Evolutionary conservation across 805 yeast species (phyloP).

Genomic region (Ogataea naganishii): DNA sequence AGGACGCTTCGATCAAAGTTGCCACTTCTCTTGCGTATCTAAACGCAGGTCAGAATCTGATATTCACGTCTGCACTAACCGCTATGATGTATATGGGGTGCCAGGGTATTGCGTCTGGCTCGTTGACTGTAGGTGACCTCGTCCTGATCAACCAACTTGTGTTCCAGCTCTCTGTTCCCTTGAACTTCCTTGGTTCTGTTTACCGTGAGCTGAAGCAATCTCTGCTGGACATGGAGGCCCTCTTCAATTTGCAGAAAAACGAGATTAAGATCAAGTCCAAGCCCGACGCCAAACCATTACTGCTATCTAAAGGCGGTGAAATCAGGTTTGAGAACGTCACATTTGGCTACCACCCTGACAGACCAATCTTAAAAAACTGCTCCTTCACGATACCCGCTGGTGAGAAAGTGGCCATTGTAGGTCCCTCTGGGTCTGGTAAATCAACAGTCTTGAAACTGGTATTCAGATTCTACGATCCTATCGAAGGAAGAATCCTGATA

Average conservation of each 20-base stretch:
- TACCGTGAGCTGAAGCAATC: slow-evolving; percentile 93
- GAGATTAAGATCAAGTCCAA: slow-evolving; percentile 56
- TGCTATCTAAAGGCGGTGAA: slow-evolving; percentile 56
- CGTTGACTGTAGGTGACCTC: slow-evolving; percentile 86
- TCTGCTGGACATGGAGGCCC: slow-evolving; percentile 88
- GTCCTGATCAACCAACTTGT: slow-evolving; percentile 93
- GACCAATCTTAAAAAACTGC: slow-evolving; percentile 78
- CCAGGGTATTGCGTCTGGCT: slow-evolving; percentile 78
- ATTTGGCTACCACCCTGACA: slow-evolving; percentile 83
- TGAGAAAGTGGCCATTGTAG: slow-evolving; percentile 85
- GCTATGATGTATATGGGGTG: slow-evolving; percentile 99
- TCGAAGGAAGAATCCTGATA: slow-evolving; percentile 64
- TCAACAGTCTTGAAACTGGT: slow-evolving; percentile 79
- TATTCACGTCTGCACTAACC: slow-evolving; percentile 83
- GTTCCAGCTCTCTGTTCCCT: slow-evolving; percentile 90
- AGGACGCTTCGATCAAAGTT: slow-evolving; percentile 67
- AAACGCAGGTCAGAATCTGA: slow-evolving; percentile 72
- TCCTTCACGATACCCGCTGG: slow-evolving; percentile 87
- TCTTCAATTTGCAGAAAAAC: slow-evolving; percentile 77
- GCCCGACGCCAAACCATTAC: slow-evolving; percentile 54
- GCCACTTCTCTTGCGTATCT: slow-evolving; percentile 75
- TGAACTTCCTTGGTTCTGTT: slow-evolving; percentile 91
- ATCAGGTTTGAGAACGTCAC: slow-evolving; percentile 85
- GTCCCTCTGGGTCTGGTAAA: slow-evolving; percentile 95
- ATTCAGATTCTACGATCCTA: slow-evolving; percentile 84